phyloP scores from a whole-genome alignment of 108 stramenopile genomes.

The Pseudonitzschia delicatissima region DNA sequence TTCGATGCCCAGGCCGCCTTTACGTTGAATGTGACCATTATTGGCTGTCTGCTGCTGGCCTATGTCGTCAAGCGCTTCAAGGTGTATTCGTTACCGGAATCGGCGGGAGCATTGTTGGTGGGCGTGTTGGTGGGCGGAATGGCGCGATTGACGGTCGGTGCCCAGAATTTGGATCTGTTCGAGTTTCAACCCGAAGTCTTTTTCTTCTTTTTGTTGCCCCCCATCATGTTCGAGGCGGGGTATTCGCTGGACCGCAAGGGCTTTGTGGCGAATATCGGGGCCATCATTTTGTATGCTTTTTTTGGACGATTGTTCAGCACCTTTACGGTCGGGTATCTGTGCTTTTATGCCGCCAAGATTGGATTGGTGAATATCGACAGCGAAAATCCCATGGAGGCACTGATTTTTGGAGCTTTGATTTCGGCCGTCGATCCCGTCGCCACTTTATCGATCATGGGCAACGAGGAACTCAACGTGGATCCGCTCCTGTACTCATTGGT shows the following conservation, averaged over 20 bases:
- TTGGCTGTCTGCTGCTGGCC: slow-evolving; percentile 70
- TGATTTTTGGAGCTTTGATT: slow-evolving; percentile 95
- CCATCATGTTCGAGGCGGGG: slow-evolving; percentile 98
- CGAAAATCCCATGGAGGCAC: slow-evolving; percentile 91
- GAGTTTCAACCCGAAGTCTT: slow-evolving; percentile 91
- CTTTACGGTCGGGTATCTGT: slow-evolving; percentile 89
- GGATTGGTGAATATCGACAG: slow-evolving; percentile 81
- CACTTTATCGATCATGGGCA: slow-evolving; percentile 91
- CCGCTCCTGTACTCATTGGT: slow-evolving; percentile 91
- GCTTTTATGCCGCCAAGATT: slow-evolving; percentile 63
- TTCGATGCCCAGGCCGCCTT: slow-evolving; percentile 74
- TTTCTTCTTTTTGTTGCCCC: slow-evolving; percentile 95
- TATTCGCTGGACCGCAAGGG: slow-evolving; percentile 85
- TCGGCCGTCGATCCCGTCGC: slow-evolving; percentile 97
- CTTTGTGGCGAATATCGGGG: slow-evolving; percentile 94
- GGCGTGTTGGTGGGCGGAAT: slow-evolving; percentile 80
- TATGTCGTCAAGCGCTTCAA: slow-evolving; percentile 71
- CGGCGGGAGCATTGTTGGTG: slow-evolving; percentile 73
- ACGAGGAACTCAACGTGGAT: slow-evolving; percentile 87
- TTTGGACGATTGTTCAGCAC: slow-evolving; percentile 90
- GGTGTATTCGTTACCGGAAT: slow-evolving; percentile 79
- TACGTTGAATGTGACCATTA: slow-evolving; percentile 70
- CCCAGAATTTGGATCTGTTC: slow-evolving; percentile 53
- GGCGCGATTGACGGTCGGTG: slow-evolving; percentile 52
- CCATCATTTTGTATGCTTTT: slow-evolving; percentile 92